These are phyloP conservation scores for Sphaerostilbella broomeana DNA, from an alignment of 2,329 filamentous ascomycete genomes.

Conservation along the genomic window DNA sequence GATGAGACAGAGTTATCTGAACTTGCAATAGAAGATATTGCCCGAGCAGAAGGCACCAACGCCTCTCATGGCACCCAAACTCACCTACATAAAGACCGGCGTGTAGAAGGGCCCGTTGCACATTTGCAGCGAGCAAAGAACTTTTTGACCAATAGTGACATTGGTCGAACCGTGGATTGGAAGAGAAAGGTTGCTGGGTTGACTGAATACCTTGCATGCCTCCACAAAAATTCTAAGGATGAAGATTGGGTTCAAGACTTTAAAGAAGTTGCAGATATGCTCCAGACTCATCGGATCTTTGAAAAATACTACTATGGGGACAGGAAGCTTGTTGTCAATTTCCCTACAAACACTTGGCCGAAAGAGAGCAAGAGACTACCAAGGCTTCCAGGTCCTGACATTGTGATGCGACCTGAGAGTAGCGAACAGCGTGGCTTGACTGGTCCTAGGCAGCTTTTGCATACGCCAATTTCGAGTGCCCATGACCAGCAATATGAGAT, in stretches of 20 bases:
- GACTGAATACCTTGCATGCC: constrained; percentile 33
- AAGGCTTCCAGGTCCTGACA: constrained; percentile 17
- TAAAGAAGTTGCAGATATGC: constrained; percentile 27
- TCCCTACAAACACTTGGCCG: constrained; percentile 16
- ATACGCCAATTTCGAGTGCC: constrained; percentile 4
- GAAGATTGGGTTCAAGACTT: constrained; percentile 26
- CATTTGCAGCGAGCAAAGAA: constrained; percentile 28
- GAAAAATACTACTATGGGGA: constrained; percentile 30
- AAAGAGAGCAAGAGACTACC: constrained; percentile 23
- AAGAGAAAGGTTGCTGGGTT: constrained; percentile 30
- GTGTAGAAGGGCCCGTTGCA: constrained; percentile 27
- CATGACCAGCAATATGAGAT: constrained; percentile 10
- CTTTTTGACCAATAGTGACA: constrained; percentile 45
- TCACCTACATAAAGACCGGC: constrained; percentile 29
- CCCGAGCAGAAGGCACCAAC: background rate
- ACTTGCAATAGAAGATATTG: background rate
- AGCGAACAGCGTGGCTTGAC: background rate
- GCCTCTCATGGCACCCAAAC: constrained; percentile 1
- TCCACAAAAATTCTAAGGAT: constrained; percentile 19
- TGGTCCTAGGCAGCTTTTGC: constrained; percentile 5
- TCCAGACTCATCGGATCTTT: constrained; percentile 28
- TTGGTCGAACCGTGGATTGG: constrained; percentile 36
- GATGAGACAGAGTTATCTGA: too few relatives aligned
- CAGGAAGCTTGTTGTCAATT: constrained; percentile 21
- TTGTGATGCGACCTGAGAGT: constrained; percentile 2